Conservation (phyloP, 768 basidiomycete genomes). For the Leucogyrophana mollusca region DNA sequence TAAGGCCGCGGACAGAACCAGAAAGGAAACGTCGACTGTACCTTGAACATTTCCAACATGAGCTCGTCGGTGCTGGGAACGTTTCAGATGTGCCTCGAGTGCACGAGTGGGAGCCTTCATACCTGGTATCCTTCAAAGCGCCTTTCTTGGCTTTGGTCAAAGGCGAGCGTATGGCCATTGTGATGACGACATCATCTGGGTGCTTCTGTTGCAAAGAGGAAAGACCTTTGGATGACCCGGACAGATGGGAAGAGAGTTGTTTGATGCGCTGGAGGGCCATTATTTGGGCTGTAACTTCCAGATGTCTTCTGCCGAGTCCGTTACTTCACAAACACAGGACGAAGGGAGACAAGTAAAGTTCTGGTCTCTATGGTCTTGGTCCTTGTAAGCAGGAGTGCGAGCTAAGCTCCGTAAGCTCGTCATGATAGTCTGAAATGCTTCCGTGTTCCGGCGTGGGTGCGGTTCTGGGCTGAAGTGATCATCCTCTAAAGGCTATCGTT, state of each 20-base stretch:
- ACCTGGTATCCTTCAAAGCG: conserved; percentile 69
- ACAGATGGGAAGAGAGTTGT: conserved; percentile 62
- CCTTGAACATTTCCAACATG: conserved; percentile 80
- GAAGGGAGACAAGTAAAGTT: no score
- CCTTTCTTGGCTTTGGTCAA: conserved; percentile 78
- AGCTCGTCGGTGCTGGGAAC: conserved; percentile 69
- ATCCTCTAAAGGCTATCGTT: no score
- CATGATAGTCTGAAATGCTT: no score
- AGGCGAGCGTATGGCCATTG: conserved; percentile 76
- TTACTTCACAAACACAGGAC: no score
- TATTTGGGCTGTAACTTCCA: no score
- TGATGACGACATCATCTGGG: conserved; percentile 80
- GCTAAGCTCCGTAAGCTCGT: no score
- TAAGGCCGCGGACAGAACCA: background rate
- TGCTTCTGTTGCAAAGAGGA: conserved; percentile 54
- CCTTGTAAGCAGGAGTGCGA: no score
- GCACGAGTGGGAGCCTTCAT: conserved; percentile 18
- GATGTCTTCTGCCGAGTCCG: no score
- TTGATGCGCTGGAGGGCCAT: conserved; percentile 59
- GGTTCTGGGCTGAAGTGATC: no score
- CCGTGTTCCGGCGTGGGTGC: no score
- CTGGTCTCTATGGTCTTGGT: no score
- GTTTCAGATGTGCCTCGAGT: conserved; percentile 5
- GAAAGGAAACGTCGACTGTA: conserved; percentile 17
- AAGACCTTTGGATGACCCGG: conserved; percentile 42